Base-by-base conservation (phyloP, 768 basidiomycete species). In the Hirschioporus abietinus region DNA sequence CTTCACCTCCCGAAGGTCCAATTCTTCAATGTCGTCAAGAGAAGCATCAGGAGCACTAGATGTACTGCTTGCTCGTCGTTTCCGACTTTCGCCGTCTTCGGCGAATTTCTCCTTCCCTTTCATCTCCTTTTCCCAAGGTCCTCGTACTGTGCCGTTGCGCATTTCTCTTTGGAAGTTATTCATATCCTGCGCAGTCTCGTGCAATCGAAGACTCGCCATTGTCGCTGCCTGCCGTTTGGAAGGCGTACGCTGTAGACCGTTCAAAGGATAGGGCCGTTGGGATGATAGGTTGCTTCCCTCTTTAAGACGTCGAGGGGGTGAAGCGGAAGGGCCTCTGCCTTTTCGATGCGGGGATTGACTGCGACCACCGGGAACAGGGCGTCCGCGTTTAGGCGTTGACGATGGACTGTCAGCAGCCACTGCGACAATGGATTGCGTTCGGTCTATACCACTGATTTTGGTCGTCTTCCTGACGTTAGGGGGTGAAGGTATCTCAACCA, bases 131-230 rank as follows among this genome's bases (percentile, higher is more conserved):
- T 76, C 71, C 66, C 72, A 67, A 24, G 63, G 71, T 1, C 64
- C 67, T 35, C 72, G 73, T 36, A 79, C 74, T 23, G 69, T 62
- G 23, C 77, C 76, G 1, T 70, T 70, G 70, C 84, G 84, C 79
- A 84, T 80, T 77, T 94, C 88, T 70, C 84, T 83, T 73, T 93
- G 85, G 71, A 82, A 94, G 66, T 80, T 84, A 57, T 88, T 69
- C 1, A 92, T 80, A 70, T 95, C 93, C 0, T 92, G 92, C 88
- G 94, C 93, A 66, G 94, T 78, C 8, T 83, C 78, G 59, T 78
- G 79, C 62, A 86, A 70, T 58, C 77, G 78, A 63, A 77, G 76
- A 3, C 74, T 78, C 9, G 85, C 86, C 65, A 78, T 84, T 76
- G 72, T 87, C 68, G 78, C 86, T 72, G 81, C 94, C 70, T 77